Conservation (phyloP, 768 basidiomycete genomes). For the Panaeolus papilionaceus region DNA sequence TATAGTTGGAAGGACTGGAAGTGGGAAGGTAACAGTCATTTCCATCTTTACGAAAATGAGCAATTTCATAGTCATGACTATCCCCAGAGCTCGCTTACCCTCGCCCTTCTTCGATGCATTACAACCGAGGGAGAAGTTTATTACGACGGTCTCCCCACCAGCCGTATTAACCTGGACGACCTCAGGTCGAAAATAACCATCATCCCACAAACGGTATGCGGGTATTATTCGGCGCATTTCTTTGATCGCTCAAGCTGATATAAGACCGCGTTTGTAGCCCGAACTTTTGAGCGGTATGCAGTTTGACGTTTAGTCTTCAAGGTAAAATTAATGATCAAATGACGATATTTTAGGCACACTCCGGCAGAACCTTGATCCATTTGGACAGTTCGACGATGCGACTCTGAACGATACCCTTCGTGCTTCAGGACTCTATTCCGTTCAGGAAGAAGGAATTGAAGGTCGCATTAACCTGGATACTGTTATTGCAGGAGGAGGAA, state of each 20-base stretch:
- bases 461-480: constrained; percentile 54
- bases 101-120: constrained; percentile 63
- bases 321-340: not conserved
- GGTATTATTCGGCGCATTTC: not conserved
- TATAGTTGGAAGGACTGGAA: constrained; percentile 54
- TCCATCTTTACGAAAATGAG: not conserved
- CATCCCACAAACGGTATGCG: constrained; percentile 52
- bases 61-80: not conserved
- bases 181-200: constrained; percentile 66
- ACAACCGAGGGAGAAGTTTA: constrained; percentile 59
- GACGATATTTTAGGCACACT: constrained; percentile 48
- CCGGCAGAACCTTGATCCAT: constrained; percentile 71
- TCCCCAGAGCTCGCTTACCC: constrained; percentile 54
- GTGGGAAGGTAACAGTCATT: constrained; percentile 43
- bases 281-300: constrained; percentile 20
- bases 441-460: constrained; percentile 53
- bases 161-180: constrained; percentile 58
- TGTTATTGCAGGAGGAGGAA: constrained; percentile 57
- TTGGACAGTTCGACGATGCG: constrained; percentile 61
- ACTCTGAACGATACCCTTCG: constrained; percentile 45
- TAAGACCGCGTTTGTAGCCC: constrained; percentile 15
- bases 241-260: not conserved
- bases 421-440: constrained; percentile 47
- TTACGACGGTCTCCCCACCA: constrained; percentile 59
- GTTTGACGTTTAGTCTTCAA: not conserved